Base-by-base conservation (phyloP, 495 filamentous ascomycete genomes). In the Amphirosellinia nigrospora region DNA sequence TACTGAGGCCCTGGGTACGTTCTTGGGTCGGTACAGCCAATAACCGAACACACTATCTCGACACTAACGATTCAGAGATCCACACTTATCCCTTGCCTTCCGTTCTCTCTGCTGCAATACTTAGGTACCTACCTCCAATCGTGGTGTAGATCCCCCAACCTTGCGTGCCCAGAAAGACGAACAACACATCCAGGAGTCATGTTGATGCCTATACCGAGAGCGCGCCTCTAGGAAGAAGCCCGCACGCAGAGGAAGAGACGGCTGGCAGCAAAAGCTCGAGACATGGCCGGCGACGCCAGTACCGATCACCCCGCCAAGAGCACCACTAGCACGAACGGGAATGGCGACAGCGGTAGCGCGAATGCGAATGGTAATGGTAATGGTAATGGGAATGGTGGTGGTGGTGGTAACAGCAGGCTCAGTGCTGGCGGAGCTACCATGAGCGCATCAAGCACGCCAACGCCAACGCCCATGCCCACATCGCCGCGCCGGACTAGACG, bases 161-260 rank as follows among this genome's bases (percentile, higher is more conserved):
- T 52, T 11, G 19, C 21, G 1, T 10, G 28, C 48, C 11, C 28
- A 53, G 50, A 53, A 16, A 53, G 50, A 28, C 50, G 50, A 3
- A 53, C 48, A 23, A 56, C 55, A 58, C 10, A 58, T 58, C 30
- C 4, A 10, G 32, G 26, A 19, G 13, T 26, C 43, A 69, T 69
- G 67, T 36, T 69, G 58, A 64, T 41, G 48, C 60, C 68, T n/a
- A 48, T 70, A 32, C 19, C 23, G 19, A 41, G 30, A 64, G 68
- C 67, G 58, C 67, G 67, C 48, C 60, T 70, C 26, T 70, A 70
- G 68, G 46, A 64, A 64, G 68, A 70, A 64, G 60, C 68, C 30
- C 68, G 68, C 34, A 56, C 56, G 36, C 36, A 67, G 64, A 68
- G 43, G 60, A 46, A 43, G 60, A 55, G 43, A 43, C 50, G 26